Conservation (phyloP, 2,329 filamentous ascomycete species). For the Cercospora nicotianae region DNA sequence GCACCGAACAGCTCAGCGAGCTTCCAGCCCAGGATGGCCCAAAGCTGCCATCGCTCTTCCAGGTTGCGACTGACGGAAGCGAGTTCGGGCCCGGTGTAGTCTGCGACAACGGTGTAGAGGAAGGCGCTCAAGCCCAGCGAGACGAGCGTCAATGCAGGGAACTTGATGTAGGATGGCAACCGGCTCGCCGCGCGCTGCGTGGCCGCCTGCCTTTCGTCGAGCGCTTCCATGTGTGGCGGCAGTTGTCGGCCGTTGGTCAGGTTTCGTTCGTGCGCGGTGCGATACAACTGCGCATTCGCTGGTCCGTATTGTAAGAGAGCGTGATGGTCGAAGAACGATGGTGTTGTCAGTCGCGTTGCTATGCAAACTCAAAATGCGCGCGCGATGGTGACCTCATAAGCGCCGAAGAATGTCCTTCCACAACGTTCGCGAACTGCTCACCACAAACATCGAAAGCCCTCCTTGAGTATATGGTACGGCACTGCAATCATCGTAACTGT, state of each 20-base stretch:
- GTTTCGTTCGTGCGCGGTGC: not conserved
- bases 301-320: not conserved
- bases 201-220: slow-evolving; percentile 14
- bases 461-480: not conserved
- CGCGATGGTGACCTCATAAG: not conserved
- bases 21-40: slow-evolving; percentile 58
- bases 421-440: not conserved
- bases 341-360: slow-evolving; percentile 1
- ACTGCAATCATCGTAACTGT: not conserved
- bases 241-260: not conserved
- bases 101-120: slow-evolving; percentile 63
- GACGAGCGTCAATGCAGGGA: slow-evolving; percentile 49
- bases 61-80: slow-evolving; percentile 64
- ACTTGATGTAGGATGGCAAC: slow-evolving; percentile 42
- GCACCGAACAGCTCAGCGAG: slow-evolving; percentile 66
- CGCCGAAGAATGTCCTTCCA: not conserved
- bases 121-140: slow-evolving; percentile 63
- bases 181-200: slow-evolving; percentile 12
- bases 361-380: slow-evolving; percentile 5
- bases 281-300: not conserved
- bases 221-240: slow-evolving; percentile 13
- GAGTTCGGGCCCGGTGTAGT: slow-evolving; percentile 65
- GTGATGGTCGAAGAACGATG: not conserved
- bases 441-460: not conserved
- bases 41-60: slow-evolving; percentile 63